Conservation (phyloP, 106 monocot species). For the Dactylorhiza incarnata region DNA sequence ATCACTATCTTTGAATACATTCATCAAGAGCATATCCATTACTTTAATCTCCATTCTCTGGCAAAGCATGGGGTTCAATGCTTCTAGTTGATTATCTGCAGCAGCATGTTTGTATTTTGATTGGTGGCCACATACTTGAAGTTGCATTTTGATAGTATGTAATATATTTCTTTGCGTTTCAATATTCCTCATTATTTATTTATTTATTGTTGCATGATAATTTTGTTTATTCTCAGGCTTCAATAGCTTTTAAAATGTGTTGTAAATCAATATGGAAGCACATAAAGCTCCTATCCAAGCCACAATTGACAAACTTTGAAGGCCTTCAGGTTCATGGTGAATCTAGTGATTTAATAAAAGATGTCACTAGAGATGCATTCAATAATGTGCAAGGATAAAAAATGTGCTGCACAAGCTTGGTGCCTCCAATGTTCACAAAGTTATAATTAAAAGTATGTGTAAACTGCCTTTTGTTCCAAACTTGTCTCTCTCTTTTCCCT, state of each 20-base stretch:
- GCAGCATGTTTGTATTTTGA: too few relatives aligned
- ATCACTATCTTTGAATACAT: too few relatives aligned
- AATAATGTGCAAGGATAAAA: constrained; percentile 33
- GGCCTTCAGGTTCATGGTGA: neutral
- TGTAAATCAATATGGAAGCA: constrained; percentile 39
- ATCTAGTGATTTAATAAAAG: constrained; percentile 18
- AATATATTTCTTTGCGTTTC: too few relatives aligned
- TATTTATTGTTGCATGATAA: neutral
- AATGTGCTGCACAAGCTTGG: constrained; percentile 30
- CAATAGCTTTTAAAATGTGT: constrained; percentile 28
- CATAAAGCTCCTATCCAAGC: constrained; percentile 12
- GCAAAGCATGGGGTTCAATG: too few relatives aligned
- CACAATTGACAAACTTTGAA: constrained; percentile 12
- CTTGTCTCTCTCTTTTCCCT: constrained; percentile 25
- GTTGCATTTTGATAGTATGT: too few relatives aligned
- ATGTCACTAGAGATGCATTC: constrained; percentile 40
- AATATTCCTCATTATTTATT: too few relatives aligned
- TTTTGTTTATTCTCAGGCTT: constrained; percentile 31
- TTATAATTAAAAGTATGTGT: constrained; percentile 38
- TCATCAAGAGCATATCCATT: too few relatives aligned
- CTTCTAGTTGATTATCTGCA: too few relatives aligned
- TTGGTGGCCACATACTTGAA: too few relatives aligned
- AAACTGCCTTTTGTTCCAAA: constrained; percentile 23
- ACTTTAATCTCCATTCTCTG: too few relatives aligned
- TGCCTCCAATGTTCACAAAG: constrained; percentile 14